Base-by-base conservation (phyloP, 1,284 basidiomycete genomes). In the Heterobasidion irregulare region DNA sequence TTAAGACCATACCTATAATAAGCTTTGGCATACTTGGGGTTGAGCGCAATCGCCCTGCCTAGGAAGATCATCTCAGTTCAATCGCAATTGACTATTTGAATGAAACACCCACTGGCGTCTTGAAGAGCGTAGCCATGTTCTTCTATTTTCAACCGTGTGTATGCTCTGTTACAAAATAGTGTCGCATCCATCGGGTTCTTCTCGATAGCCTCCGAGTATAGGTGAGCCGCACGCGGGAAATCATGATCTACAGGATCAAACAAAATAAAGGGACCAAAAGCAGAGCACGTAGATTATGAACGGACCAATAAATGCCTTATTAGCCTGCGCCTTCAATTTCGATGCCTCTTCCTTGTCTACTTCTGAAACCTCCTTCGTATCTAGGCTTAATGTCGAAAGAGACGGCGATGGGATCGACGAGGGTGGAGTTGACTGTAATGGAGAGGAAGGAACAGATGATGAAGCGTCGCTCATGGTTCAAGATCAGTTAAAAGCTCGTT, bases 11-110 rank as follows among this genome's bases (percentile, higher is more conserved):
- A 86, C 86, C 89, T 76, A 69, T 89, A 94, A 67, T 89, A 94
- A 0, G 92, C 93, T 69, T 99, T 99, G 56, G 87, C 86, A 68
- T 97, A 98, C 63, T 84, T 87, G 1, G 91, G 82, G 71, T 99
- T 93, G 60, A 98, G 73, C 61, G 88, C 78, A 58, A 99, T 90
- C 7, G 96, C 97, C 66, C 86, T 88, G 58, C 80, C 90, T 94
- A 61, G 13, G 53, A 43, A 51, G 13, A 46, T 35, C 4, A 5
- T 26, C 52, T 60, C 52, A 57, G 57, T n/a, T 34, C 47, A 47
- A 38, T 43, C 6, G 55, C 49, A 49, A 18, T 38, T 2, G 34
- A 10, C 26, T 26, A 34, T 46, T 48, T 44, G 52, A 54, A 32
- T n/a, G 32, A 16, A 35, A 57, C 19, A 75, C 85, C 66, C 62